phyloP scores from a whole-genome alignment of 2,329 filamentous ascomycete species.

The Lecanosticta acicola region DNA sequence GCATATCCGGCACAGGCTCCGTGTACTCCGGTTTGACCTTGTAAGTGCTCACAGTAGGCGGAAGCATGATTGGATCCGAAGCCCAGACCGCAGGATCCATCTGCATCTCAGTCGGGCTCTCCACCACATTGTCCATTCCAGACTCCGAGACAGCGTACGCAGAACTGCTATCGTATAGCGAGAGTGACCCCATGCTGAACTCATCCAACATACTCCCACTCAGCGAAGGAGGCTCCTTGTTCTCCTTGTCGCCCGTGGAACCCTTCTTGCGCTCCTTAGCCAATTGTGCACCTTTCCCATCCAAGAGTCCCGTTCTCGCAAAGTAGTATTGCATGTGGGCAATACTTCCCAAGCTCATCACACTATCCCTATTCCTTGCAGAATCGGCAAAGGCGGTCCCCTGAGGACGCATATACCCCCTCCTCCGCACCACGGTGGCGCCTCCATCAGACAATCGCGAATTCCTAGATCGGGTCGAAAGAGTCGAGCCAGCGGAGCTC shows the following conservation, averaged over 20 bases:
- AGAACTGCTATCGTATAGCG: constrained; percentile 24
- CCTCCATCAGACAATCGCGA: constrained; percentile 50
- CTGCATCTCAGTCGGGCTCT: constrained; percentile 52
- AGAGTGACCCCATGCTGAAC: constrained; percentile 20
- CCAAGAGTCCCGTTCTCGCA: constrained; percentile 83
- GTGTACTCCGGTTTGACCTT: constrained; percentile 76
- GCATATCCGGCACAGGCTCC: constrained; percentile 75
- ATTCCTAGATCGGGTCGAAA: constrained; percentile 35
- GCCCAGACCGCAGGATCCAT: constrained; percentile 44
- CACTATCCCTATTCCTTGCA: constrained; percentile 83
- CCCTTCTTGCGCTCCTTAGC: constrained; percentile 53
- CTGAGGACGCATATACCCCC: constrained; percentile 83
- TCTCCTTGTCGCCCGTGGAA: constrained; percentile 25
- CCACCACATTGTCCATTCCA: constrained; percentile 37
- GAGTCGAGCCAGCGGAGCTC: constrained; percentile 49
- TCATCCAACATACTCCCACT: constrained; percentile 23
- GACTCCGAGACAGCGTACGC: constrained; percentile 29
- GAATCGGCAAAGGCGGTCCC: constrained; percentile 86
- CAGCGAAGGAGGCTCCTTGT: constrained; percentile 21
- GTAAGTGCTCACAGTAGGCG: constrained; percentile 96
- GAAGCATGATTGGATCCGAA: constrained; percentile 70
- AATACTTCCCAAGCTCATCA: constrained; percentile 93
- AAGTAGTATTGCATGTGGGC: constrained; percentile 98
- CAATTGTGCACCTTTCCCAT: constrained; percentile 85
- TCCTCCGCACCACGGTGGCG: constrained; percentile 47